phyloP scores from a whole-genome alignment of 164 flowering plant species.

The Piper betle region DNA sequence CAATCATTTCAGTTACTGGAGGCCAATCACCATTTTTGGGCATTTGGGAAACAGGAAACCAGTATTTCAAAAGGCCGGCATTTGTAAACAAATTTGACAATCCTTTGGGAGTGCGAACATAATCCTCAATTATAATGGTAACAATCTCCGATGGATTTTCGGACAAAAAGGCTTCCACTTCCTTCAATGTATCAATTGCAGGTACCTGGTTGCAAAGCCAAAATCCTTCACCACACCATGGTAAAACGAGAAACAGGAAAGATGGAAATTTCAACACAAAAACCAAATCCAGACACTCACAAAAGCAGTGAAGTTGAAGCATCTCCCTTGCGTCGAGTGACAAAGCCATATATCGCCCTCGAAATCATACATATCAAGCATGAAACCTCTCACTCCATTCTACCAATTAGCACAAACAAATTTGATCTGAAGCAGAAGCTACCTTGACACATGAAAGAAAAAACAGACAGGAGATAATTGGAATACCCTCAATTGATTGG shows the following conservation, averaged over 20 bases:
- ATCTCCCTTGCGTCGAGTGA: constrained; percentile 80
- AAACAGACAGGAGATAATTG: neutral
- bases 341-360: constrained; percentile 93
- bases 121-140: constrained; percentile 93
- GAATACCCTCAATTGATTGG: constrained; percentile 71
- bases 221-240: neutral
- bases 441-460: neutral
- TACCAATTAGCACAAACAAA: constrained; percentile 17
- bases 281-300: constrained; percentile 27
- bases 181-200: constrained; percentile 82
- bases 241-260: neutral
- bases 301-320: constrained; percentile 95
- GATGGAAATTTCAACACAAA: neutral
- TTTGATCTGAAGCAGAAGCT: constrained; percentile 3
- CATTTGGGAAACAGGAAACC: constrained; percentile 90
- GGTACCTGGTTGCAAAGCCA: constrained; percentile 43
- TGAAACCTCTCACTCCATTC: constrained; percentile 98
- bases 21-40: constrained; percentile 97
- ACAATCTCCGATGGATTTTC: constrained; percentile 72
- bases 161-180: constrained; percentile 81
- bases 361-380: constrained; percentile 98
- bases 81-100: constrained; percentile 59
- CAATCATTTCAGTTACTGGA: constrained; percentile 71
- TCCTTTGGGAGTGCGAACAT: constrained; percentile 87
- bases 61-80: constrained; percentile 75